Evolutionary conservation across 805 yeast genomes (phyloP).

Genomic region (Sporopachydermia quercuum): DNA sequence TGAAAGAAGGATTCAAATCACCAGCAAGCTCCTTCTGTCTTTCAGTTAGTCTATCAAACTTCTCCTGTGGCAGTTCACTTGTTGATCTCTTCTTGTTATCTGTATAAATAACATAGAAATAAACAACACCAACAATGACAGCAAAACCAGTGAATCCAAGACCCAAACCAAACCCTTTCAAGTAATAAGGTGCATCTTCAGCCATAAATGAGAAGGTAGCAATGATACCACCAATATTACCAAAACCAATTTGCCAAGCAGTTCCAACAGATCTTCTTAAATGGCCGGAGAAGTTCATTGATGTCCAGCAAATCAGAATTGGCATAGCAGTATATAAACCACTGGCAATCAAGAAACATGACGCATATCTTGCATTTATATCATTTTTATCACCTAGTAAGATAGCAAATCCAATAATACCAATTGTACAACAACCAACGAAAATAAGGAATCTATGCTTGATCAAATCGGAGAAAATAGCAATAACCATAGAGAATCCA

Average conservation of each 20-base stretch:
- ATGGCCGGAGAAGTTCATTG: constrained; percentile 50
- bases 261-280: constrained; percentile 41
- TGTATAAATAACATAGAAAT: constrained; percentile 18
- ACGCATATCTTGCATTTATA: constrained; percentile 38
- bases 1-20: constrained; percentile 18
- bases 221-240: constrained; percentile 60
- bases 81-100: constrained; percentile 15
- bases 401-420: constrained; percentile 41
- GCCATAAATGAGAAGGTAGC: constrained; percentile 41
- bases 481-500: constrained; percentile 47
- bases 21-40: constrained; percentile 14
- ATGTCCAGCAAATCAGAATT: constrained; percentile 50
- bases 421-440: constrained; percentile 17
- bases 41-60: constrained; percentile 11
- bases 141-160: constrained; percentile 34
- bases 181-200: constrained; percentile 43
- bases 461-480: constrained; percentile 43
- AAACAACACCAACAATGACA: constrained; percentile 20
- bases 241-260: constrained; percentile 54
- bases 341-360: constrained; percentile 41
- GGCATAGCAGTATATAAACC: constrained; percentile 60
- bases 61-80: constrained; percentile 13
- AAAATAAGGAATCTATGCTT: constrained; percentile 21
- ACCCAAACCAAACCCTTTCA: constrained; percentile 36
- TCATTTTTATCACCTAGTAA: constrained; percentile 29